phyloP scores from a whole-genome alignment of 2,329 filamentous ascomycete genomes.

The Cryphonectria parasitica region DNA sequence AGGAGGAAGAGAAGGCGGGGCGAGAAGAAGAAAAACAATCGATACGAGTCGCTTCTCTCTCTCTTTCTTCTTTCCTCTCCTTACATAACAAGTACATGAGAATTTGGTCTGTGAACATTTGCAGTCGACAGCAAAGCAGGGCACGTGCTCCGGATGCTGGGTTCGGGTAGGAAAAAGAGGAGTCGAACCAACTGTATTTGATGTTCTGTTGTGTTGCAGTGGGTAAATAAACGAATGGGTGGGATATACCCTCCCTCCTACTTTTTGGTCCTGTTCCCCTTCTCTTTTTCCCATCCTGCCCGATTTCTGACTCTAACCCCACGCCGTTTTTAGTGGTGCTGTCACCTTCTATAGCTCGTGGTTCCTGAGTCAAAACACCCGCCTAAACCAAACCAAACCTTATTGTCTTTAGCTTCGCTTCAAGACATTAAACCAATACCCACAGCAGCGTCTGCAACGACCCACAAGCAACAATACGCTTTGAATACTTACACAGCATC shows the following conservation, averaged over 20 bases:
- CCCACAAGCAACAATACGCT: neutral
- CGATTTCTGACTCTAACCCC: neutral
- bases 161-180: neutral
- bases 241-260: too few relatives aligned
- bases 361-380: neutral
- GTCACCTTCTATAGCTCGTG: neutral
- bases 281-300: neutral
- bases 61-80: neutral
- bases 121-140: neutral
- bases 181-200: neutral
- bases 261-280: too few relatives aligned
- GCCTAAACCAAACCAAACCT: neutral
- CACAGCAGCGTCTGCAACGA: neutral
- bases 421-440: neutral
- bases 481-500: too few relatives aligned
- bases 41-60: too few relatives aligned
- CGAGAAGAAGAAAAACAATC: neutral
- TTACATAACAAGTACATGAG: too few relatives aligned
- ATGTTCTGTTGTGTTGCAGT: neutral
- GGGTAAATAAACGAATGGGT: too few relatives aligned
- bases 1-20: neutral
- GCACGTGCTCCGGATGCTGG: neutral
- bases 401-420: neutral
- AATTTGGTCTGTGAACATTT: neutral
- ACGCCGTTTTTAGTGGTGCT: neutral